phyloP scores from a whole-genome alignment of 73 alveolate species.

The Effrenium voratum region DNA sequence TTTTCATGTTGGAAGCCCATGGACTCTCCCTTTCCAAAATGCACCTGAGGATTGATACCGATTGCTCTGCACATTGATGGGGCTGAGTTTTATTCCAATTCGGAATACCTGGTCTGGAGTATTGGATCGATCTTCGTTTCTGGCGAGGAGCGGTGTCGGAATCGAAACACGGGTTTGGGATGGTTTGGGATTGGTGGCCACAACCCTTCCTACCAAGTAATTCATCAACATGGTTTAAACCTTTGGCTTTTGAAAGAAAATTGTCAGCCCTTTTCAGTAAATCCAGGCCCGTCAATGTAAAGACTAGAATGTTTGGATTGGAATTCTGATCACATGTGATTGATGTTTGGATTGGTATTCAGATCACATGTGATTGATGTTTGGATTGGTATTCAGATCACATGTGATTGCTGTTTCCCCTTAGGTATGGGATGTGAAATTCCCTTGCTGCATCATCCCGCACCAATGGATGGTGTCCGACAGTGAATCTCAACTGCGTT shows the following conservation, averaged over 20 bases:
- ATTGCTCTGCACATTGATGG: neutral
- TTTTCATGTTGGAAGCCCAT: neutral
- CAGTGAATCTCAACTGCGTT: too few species aligned
- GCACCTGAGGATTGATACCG: neutral
- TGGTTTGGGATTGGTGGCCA: neutral
- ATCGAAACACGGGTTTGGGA: too few species aligned
- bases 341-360: neutral
- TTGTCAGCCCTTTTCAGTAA: too few species aligned
- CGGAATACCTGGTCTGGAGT: neutral
- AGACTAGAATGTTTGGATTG: neutral
- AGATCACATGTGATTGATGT: too few species aligned
- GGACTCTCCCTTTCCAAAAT: neutral
- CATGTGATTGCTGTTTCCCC: too few species aligned
- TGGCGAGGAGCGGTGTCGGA: too few species aligned
- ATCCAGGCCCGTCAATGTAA: too few species aligned
- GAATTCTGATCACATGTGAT: neutral
- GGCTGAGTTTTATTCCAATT: neutral
- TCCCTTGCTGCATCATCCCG: neutral
- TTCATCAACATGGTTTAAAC: neutral
- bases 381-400: too few species aligned
- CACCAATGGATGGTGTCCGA: neutral
- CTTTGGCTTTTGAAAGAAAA: neutral
- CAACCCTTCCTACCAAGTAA: neutral
- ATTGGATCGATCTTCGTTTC: neutral
- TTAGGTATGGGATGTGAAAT: slow-evolving; percentile 18